Conservation (phyloP, 768 basidiomycete genomes). For the Kwoniella shandongensis region DNA sequence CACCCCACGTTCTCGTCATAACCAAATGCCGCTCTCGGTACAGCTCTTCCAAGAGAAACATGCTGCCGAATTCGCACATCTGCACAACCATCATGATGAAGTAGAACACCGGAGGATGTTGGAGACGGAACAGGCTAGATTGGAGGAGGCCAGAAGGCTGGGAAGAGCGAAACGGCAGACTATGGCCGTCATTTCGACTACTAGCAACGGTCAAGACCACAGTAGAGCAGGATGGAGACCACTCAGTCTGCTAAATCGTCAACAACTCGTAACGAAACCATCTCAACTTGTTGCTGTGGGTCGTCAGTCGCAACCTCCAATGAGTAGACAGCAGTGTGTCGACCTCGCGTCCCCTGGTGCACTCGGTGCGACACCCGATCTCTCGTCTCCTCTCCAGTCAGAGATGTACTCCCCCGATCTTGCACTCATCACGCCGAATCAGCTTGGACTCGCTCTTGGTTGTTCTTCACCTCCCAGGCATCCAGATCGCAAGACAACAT, state of each 20-base stretch:
- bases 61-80: slow-evolving; percentile 33
- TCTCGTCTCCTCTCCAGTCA: slow-evolving; percentile 10
- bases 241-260: slow-evolving; percentile 21
- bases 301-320: neutral
- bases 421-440: slow-evolving; percentile 15
- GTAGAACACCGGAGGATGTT: slow-evolving; percentile 15
- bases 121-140: slow-evolving; percentile 17
- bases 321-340: neutral
- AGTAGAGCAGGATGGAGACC: slow-evolving; percentile 23
- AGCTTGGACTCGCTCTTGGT: slow-evolving; percentile 10
- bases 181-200: slow-evolving; percentile 3
- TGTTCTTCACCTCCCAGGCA: slow-evolving; percentile 7
- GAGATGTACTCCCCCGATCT: slow-evolving; percentile 19
- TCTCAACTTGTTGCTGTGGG: neutral
- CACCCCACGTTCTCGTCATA: neutral
- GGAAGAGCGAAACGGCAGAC: slow-evolving; percentile 29
- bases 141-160: slow-evolving; percentile 29
- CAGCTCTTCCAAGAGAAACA: slow-evolving; percentile 33
- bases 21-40: slow-evolving; percentile 12
- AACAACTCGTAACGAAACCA: slow-evolving; percentile 10
- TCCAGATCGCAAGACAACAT: slow-evolving; percentile 1
- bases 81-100: slow-evolving; percentile 20
- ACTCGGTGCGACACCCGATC: neutral
- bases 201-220: neutral
- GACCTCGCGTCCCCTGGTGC: slow-evolving; percentile 8